Base-by-base conservation (phyloP, 1,139 yeast genomes). In the Citeromyces hawaiiensis region DNA sequence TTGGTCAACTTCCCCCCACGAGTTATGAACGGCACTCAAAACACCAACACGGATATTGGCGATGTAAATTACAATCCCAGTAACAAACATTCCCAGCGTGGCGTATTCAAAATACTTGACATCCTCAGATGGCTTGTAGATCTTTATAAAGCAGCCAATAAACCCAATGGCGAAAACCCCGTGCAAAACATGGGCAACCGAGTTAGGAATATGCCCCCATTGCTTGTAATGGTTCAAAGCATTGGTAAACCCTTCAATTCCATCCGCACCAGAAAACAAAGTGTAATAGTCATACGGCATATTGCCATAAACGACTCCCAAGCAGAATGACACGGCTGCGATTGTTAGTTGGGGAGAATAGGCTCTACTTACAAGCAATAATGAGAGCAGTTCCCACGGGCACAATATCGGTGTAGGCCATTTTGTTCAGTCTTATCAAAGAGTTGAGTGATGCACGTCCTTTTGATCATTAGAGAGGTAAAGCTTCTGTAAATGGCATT, bases 1-100 rank as follows among this genome's bases (percentile, higher is more conserved):
- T 57, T 72, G 76, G 52, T 83, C 86, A 40, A 91, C 95, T 41
- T 91, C 97, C 46, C 96, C 97, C 96, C 97, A 91, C 44, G 74
- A 66, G 37, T 88, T 87, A 43, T 70, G 60, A 25, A 73, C 52
- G 44, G 86, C 75, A 40, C 93, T 74, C 50, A 72, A 71, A 39
- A 80, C 67, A 39, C 98, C 98, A 40, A 83, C 75, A 57, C 88
- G 72, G 49, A 91, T 66, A 61, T 91, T 91, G 50, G 95, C 82
- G 53, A 87, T 66, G 61, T 87, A 91, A 51, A 88, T 72, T 50
- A 88, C 76, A 39, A 83, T 62, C 9, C 81, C 82, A 36, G 78
- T 64, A 59, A 87, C 78, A 53, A 72, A 73, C 45, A 85, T 68
- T 19, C 76, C 77, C 50, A 87, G 66, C 10, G 94, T 67, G 36